Conservation (phyloP, 768 basidiomycete species). For the Pulveroboletus frians region DNA sequence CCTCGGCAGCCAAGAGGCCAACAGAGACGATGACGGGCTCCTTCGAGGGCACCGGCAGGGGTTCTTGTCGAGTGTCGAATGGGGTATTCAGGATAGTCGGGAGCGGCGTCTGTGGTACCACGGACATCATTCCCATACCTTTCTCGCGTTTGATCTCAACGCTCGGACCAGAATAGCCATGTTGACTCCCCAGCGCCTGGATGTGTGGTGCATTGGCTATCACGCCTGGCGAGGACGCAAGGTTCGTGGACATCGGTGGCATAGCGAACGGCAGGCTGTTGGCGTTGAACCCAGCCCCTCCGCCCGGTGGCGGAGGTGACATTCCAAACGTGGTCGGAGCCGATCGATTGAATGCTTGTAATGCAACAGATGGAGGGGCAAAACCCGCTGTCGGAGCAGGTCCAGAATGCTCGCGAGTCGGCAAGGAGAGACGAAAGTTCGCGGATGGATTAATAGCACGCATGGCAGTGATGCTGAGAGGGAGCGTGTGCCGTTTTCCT, state of each 20-base stretch:
- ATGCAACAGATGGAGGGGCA: constrained; percentile 33
- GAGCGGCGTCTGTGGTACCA: constrained; percentile 49
- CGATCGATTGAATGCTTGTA: constrained; percentile 29
- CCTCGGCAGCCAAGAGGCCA: constrained; percentile 37
- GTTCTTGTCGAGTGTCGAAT: constrained; percentile 31
- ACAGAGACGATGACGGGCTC: constrained; percentile 70
- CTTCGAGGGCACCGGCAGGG: constrained; percentile 25
- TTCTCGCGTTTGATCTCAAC: constrained; percentile 66
- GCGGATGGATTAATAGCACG: constrained; percentile 23
- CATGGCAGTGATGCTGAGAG: constrained; percentile 31
- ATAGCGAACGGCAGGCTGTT: constrained; percentile 14
- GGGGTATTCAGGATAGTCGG: constrained; percentile 43
- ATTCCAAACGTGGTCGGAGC: constrained; percentile 32
- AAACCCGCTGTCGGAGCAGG: constrained; percentile 14
- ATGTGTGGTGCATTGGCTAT: constrained; percentile 50
- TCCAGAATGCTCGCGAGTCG: constrained; percentile 24
- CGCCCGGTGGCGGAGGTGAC: constrained; percentile 29
- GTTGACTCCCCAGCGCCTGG: constrained; percentile 48
- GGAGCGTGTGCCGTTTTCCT: constrained; percentile 55
- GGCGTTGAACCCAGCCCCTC: constrained; percentile 5
- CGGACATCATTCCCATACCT: constrained; percentile 31
- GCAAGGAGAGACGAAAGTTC: constrained; percentile 22
- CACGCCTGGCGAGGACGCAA: constrained; percentile 51
- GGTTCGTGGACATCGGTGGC: constrained; percentile 69
- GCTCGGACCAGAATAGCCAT: constrained; percentile 47